Conservation (phyloP, 2,329 filamentous ascomycete species). For the Fusarium liriodendri region DNA sequence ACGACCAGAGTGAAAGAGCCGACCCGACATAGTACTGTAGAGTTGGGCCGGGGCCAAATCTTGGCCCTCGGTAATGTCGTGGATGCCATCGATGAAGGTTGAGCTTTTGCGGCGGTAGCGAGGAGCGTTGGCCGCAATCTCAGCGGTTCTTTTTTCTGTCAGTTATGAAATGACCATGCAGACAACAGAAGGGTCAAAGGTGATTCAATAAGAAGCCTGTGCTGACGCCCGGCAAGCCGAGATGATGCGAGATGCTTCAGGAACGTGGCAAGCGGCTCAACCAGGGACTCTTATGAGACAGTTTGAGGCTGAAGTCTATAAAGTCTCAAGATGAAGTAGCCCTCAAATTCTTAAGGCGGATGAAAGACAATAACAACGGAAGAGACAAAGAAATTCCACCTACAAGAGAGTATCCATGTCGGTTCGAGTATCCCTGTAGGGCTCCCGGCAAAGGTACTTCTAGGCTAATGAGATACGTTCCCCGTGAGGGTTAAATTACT, state of each 20-base stretch:
- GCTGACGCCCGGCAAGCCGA: background rate
- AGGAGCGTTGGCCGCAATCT: constrained; percentile 90
- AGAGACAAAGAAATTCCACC: constrained; percentile 47
- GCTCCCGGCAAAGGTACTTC: background rate
- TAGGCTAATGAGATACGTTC: background rate
- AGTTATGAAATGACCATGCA: constrained; percentile 13
- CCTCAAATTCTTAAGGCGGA: background rate
- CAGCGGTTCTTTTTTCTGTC: constrained; percentile 74
- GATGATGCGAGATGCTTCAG: background rate
- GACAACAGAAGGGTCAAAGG: background rate
- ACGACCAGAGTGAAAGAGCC: constrained; percentile 94
- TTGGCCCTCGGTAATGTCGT: constrained; percentile 85
- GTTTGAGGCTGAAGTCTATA: background rate
- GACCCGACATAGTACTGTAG: constrained; percentile 97
- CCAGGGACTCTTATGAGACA: background rate
- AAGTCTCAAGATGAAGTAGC: background rate
- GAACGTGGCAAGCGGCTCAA: background rate
- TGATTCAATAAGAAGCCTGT: background rate
- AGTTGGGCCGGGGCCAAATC: constrained; percentile 94
- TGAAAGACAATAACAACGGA: background rate
- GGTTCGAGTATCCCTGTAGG: constrained; percentile 23
- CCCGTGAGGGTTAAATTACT: background rate
- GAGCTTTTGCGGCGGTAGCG: constrained; percentile 93
- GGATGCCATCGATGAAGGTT: constrained; percentile 96
- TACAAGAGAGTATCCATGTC: constrained; percentile 73